Conservation (phyloP, 176 grass and related monocot species). For the Puya raimondii region DNA sequence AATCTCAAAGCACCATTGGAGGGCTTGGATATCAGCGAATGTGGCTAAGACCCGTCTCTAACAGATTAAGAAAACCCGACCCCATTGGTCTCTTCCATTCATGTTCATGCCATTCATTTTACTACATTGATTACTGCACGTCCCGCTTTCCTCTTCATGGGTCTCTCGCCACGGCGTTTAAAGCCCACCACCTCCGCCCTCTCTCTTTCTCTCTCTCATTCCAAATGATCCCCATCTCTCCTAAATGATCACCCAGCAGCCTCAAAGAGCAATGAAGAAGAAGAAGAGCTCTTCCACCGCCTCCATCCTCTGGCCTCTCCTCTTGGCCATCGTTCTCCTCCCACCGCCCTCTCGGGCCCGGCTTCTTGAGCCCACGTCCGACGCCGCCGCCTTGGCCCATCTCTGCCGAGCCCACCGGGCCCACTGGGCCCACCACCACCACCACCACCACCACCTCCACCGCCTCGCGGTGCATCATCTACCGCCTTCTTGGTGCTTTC, state of each 20-base stretch:
- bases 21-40: no score
- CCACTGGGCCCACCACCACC: not conserved
- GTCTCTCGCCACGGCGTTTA: constrained; percentile 46
- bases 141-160: constrained; percentile 28
- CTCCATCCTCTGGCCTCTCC: constrained; percentile 22
- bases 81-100: not conserved
- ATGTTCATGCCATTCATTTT: not conserved
- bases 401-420: constrained; percentile 25
- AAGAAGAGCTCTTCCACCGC: constrained; percentile 5
- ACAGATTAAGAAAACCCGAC: not conserved
- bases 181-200: constrained; percentile 42
- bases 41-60: no score
- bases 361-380: not conserved
- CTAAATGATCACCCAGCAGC: not conserved
- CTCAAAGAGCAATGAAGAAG: constrained; percentile 29
- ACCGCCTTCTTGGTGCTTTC: constrained; percentile 35
- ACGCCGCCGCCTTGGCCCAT: constrained; percentile 20
- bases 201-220: constrained; percentile 4
- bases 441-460: not conserved
- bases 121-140: not conserved
- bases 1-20: no score
- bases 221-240: constrained; percentile 1
- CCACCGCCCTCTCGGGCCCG: not conserved
- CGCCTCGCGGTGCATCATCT: not conserved
- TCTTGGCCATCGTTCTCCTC: constrained; percentile 18